Percentiles rank a stretch among this genome's conserved stretches.
phyloP scores from a whole-genome alignment of 2,329 filamentous ascomycete species.

The Aspergillus quadricinctus region DNA sequence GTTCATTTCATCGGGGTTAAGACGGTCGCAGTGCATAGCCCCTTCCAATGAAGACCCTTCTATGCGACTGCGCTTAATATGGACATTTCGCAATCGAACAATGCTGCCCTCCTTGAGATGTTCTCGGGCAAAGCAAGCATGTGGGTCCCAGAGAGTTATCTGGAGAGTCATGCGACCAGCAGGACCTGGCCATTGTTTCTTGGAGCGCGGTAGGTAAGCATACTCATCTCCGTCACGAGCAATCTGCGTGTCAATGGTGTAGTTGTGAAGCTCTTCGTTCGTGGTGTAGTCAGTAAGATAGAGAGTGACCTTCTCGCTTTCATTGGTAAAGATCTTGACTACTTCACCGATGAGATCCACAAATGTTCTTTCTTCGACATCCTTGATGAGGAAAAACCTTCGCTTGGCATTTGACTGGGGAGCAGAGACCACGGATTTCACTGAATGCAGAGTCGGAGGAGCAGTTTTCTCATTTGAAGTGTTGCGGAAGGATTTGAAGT shows the following conservation, averaged over 20 bases:
- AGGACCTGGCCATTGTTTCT: constrained; percentile 64
- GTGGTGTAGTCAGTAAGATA: constrained; percentile 82
- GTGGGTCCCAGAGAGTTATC: constrained; percentile 65
- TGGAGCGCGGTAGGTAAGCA: constrained; percentile 47
- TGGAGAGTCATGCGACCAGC: constrained; percentile 68
- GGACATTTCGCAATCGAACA: constrained; percentile 67
- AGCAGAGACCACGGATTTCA: constrained; percentile 7
- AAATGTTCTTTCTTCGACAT: constrained; percentile 55
- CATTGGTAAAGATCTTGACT: constrained; percentile 50
- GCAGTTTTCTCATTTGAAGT: background rate
- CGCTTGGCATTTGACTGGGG: constrained; percentile 4
- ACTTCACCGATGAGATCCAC: constrained; percentile 70
- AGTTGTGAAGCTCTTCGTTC: constrained; percentile 61
- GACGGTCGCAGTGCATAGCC: constrained; percentile 59
- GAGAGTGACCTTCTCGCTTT: constrained; percentile 52
- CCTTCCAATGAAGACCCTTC: constrained; percentile 61
- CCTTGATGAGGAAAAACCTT: constrained; percentile 59
- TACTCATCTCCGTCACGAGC: constrained; percentile 51
- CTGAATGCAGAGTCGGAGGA: background rate
- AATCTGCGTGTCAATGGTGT: constrained; percentile 36
- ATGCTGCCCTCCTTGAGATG: constrained; percentile 57
- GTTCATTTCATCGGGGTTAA: constrained; percentile 51
- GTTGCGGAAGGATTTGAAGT: constrained; percentile 9
- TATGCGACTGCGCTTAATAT: constrained; percentile 56
- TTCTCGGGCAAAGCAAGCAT: constrained; percentile 56